Percentiles rank a stretch among this genome's conserved stretches.
Conservation (phyloP, 441 rosid genomes). For the Francoa sonchifolia region DNA sequence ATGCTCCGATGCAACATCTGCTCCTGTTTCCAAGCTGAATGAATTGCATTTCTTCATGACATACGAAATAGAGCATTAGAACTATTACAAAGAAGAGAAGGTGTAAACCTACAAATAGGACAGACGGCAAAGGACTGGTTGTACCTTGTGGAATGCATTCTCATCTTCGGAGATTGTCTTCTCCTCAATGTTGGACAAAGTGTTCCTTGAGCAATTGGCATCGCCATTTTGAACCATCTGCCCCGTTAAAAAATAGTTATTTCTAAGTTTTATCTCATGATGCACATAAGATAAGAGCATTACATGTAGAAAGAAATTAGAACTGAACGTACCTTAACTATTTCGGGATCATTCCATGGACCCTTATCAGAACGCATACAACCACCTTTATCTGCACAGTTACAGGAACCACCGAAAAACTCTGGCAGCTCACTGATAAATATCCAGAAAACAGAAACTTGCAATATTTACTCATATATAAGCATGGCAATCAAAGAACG, state of each 20-base stretch:
- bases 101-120: background rate
- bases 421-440: slow-evolving; percentile 63
- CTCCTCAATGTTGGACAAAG: slow-evolving; percentile 39
- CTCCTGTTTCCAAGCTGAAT: slow-evolving; percentile 12
- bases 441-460: background rate
- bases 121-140: background rate
- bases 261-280: background rate
- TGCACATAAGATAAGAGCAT: background rate
- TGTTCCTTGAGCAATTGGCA: slow-evolving; percentile 37
- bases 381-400: slow-evolving; percentile 72
- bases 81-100: background rate
- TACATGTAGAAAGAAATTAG: background rate
- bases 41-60: slow-evolving; percentile 22
- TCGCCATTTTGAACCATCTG: slow-evolving; percentile 77
- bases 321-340: slow-evolving; percentile 36
- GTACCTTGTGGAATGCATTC: slow-evolving; percentile 25
- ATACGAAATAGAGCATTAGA: background rate
- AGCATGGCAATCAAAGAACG: background rate
- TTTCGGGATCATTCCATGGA: slow-evolving; percentile 78
- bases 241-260: background rate
- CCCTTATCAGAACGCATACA: slow-evolving; percentile 84
- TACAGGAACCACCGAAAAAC: slow-evolving; percentile 67
- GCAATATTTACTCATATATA: background rate
- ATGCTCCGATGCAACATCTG: slow-evolving; percentile 8
- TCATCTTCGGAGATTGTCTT: slow-evolving; percentile 42